Evolutionary conservation across 441 rosid species (phyloP).

Genomic region (Melastoma candidum): DNA sequence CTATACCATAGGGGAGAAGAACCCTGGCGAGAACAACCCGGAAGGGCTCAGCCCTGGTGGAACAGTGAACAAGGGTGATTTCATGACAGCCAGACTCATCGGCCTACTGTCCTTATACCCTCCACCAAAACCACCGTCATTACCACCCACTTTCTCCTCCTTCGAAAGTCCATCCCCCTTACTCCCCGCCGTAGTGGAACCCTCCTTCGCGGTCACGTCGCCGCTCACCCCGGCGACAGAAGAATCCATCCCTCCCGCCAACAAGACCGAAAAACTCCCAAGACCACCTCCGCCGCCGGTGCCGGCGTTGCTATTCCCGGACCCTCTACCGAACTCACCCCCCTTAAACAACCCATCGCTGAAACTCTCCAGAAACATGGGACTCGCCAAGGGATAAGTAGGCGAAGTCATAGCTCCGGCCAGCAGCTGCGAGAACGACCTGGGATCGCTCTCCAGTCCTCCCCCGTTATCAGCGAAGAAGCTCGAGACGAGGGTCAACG

Average conservation of each 20-base stretch:
- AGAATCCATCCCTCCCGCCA: not conserved
- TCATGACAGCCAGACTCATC: slow-evolving; percentile 9
- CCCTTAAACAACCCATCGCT: not conserved
- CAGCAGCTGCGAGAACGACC: slow-evolving; percentile 15
- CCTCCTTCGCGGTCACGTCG: not conserved
- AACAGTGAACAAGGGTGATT: slow-evolving; percentile 13
- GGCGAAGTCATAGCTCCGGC: slow-evolving; percentile 17
- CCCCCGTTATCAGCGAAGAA: slow-evolving; percentile 9
- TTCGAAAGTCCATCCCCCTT: no score
- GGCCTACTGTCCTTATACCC: slow-evolving; percentile 12
- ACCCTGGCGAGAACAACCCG: slow-evolving; percentile 12
- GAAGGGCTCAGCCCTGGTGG: slow-evolving; percentile 16
- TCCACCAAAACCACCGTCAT: slow-evolving; percentile 1
- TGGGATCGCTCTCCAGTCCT: slow-evolving; percentile 6
- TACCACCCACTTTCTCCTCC: no score
- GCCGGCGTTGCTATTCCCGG: not conserved
- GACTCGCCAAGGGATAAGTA: slow-evolving; percentile 4
- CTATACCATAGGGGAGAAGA: slow-evolving; percentile 13
- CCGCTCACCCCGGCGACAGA: not conserved
- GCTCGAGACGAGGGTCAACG: slow-evolving; percentile 15
- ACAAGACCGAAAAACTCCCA: slow-evolving; percentile 1
- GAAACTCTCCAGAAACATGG: not conserved
- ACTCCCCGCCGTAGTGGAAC: not conserved
- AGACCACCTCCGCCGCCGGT: not conserved
- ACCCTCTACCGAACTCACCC: slow-evolving; percentile 8